Base-by-base conservation (phyloP, 2,329 filamentous ascomycete species). In the Ascochyta pisi region DNA sequence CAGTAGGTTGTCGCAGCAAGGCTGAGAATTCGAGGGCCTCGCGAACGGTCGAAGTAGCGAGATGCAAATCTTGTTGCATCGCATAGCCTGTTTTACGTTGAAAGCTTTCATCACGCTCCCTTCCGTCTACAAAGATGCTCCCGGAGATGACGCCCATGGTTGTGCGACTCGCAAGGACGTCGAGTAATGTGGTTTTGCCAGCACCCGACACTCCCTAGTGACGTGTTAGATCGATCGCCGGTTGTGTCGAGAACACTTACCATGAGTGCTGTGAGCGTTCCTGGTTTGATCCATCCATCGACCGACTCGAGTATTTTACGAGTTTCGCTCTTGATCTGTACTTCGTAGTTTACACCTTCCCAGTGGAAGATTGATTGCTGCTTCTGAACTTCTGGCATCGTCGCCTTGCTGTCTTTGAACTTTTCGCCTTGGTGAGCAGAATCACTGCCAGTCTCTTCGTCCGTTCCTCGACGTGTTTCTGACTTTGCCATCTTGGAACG, bases 21-120 rank as follows among this genome's bases (percentile, higher is more conserved):
- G 85, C 85, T 7, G 82, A 85, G 40, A 73, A 73, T 6, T 61
- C 54, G 2, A 73, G 60, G 37, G 58, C 59, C 46, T 73, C 69
- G 26, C 69, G 65, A 3, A 73, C 68, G 3, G 70, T 72, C 3
- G 69, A 59, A 13, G 69, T 74, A 24, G 62, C 58, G 3, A 73
- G 53, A 44, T 74, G 71, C n/a, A 73, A 59, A 60, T 73, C 70
- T 38, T 64, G 62, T 72, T 96, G 92, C 71, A 96, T 90, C 29
- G 92, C 91, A 65, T 95, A 96, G 42, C 92, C 92, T 0, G 91
- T 94, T 77, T 92, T 92, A 57, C 91, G 88, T 74, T 95, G 91
- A 82, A 96, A 96, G 0, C 89, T 91, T 42, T 83, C 82, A 63
- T 94, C 90, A 90, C 60, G 63, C 13, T 63, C 58, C 16, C 63